phyloP scores from a whole-genome alignment of 345 rosid genomes.

The Crucihimalaya himalaica region DNA sequence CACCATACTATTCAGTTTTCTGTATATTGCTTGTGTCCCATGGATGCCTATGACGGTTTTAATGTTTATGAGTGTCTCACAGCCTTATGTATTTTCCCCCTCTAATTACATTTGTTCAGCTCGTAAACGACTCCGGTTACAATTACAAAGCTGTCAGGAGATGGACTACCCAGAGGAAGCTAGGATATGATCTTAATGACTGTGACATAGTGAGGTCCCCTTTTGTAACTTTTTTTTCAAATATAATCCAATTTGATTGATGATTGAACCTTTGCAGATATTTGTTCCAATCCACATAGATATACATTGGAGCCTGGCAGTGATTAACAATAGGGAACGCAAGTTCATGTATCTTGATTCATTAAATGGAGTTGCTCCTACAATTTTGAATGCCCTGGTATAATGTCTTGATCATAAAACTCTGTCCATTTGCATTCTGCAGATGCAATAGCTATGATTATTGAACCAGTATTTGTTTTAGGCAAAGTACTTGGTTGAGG shows the following conservation, averaged over 20 bases:
- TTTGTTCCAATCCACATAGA: constrained; percentile 85
- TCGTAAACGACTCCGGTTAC: constrained; percentile 46
- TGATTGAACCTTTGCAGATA: constrained; percentile 52
- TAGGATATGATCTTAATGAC: constrained; percentile 72
- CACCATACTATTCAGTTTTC: too few relatives aligned
- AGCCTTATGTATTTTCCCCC: not conserved
- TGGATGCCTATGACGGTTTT: not conserved
- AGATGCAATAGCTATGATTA: not conserved
- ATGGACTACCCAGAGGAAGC: constrained; percentile 78
- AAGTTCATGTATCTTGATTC: constrained; percentile 95
- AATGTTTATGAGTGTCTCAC: not conserved
- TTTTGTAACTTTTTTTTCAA: not conserved
- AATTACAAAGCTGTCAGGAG: constrained; percentile 76
- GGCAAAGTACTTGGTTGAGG: constrained; percentile 80
- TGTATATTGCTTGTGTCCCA: too few relatives aligned
- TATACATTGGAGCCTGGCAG: constrained; percentile 87
- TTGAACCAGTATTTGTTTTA: constrained; percentile 35
- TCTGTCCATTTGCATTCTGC: constrained; percentile 5
- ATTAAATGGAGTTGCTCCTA: constrained; percentile 55
- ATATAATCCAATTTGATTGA: not conserved
- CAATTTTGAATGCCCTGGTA: constrained; percentile 62
- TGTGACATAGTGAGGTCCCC: constrained; percentile 68
- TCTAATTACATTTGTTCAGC: constrained; percentile 38
- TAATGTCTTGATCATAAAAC: constrained; percentile 3
- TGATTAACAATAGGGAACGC: constrained; percentile 73